phyloP scores from a whole-genome alignment of 2,329 filamentous ascomycete genomes.

The Furcasterigmium furcatum region DNA sequence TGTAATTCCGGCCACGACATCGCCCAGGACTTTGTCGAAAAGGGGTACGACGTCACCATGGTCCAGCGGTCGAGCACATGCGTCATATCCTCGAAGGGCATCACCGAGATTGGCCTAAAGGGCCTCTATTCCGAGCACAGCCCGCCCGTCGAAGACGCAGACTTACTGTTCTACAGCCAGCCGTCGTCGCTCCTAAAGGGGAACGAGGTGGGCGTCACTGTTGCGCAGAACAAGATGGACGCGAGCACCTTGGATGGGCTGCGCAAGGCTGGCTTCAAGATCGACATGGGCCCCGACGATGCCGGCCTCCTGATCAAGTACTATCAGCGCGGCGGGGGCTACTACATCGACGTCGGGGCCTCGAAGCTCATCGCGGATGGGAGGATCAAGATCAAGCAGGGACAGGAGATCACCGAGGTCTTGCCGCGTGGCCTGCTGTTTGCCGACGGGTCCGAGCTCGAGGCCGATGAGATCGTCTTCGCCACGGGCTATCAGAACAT shows the following conservation, averaged over 20 bases:
- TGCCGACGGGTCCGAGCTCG: constrained; percentile 26
- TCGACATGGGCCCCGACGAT: constrained; percentile 53
- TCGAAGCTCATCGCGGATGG: constrained; percentile 23
- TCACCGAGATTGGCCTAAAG: constrained; percentile 50
- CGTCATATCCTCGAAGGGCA: constrained; percentile 55
- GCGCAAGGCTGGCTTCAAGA: constrained; percentile 54
- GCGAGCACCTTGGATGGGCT: constrained; percentile 39
- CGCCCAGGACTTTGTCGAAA: constrained; percentile 63
- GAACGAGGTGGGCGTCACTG: constrained; percentile 44
- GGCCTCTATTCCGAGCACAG: constrained; percentile 48
- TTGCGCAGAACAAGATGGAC: constrained; percentile 30
- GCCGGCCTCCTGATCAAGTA: constrained; percentile 39
- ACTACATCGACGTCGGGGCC: constrained; percentile 20
- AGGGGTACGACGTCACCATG: constrained; percentile 66
- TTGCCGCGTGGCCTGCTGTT: constrained; percentile 42
- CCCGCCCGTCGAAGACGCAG: constrained; percentile 63
- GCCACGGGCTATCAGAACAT: constrained; percentile 50
- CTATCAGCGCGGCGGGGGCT: constrained; percentile 28
- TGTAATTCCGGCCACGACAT: constrained; percentile 71
- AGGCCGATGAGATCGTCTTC: constrained; percentile 39
- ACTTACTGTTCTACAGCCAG: constrained; percentile 55
- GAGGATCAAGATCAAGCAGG: constrained; percentile 36
- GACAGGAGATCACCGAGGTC: constrained; percentile 51
- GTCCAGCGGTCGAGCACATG: constrained; percentile 66
- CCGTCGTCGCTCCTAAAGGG: constrained; percentile 61